Evolutionary conservation across 148 eudicot genomes (phyloP).

Genomic region (Arbutus unedo): DNA sequence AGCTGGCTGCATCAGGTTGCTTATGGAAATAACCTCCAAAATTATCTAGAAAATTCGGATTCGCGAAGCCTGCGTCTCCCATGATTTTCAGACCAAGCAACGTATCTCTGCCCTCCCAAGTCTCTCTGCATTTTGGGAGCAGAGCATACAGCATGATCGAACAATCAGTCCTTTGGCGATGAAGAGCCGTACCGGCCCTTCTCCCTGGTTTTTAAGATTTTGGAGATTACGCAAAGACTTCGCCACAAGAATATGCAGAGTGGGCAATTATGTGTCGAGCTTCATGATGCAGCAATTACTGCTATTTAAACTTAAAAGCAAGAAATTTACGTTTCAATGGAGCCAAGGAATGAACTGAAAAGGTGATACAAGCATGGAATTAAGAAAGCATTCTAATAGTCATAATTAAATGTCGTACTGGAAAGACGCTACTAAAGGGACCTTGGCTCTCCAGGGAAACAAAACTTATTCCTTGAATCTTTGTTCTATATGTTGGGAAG

Average conservation of each 20-base stretch:
- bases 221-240: not conserved
- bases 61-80: not conserved
- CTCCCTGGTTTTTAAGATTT: too few relatives aligned
- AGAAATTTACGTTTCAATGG: not conserved
- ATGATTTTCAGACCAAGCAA: too few relatives aligned
- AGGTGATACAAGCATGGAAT: not conserved
- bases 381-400: not conserved
- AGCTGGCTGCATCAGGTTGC: not conserved
- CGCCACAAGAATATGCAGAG: not conserved
- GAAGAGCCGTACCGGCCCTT: too few relatives aligned
- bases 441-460: not conserved
- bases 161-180: too few relatives aligned
- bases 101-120: too few relatives aligned
- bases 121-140: too few relatives aligned
- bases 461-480: not conserved
- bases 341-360: not conserved
- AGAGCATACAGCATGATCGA: too few relatives aligned
- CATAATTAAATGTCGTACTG: not conserved
- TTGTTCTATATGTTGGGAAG: not conserved
- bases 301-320: not conserved
- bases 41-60: not conserved
- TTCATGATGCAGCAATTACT: not conserved
- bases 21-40: not conserved
- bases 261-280: not conserved
- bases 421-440: not conserved